A percentile compares a stretch with the other conserved stretches of the same genome.
phyloP scores from a whole-genome alignment of 345 rosid genomes.

The Citrus glauca region DNA sequence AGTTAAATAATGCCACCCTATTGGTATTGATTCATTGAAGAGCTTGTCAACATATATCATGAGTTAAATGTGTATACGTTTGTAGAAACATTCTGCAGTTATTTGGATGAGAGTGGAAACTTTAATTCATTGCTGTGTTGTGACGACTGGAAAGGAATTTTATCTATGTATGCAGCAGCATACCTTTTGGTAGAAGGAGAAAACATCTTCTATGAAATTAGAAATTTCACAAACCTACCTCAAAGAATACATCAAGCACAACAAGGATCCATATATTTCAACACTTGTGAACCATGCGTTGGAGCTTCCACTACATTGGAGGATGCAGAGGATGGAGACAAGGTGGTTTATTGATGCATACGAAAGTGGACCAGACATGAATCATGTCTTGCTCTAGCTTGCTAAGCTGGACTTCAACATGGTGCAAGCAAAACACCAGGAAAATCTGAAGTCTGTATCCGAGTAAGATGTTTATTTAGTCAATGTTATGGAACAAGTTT shows the following conservation, averaged over 20 bases:
- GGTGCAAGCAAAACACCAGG: constrained; percentile 34
- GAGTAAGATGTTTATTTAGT: constrained; percentile 12
- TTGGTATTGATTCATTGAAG: no score
- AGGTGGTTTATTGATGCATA: constrained; percentile 31
- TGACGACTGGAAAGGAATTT: constrained; percentile 7
- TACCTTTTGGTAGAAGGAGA: constrained; percentile 12
- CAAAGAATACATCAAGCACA: background rate
- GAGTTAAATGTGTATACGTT: background rate
- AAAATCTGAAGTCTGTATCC: constrained; percentile 32
- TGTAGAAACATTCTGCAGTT: constrained; percentile 10
- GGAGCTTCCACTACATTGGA: no score
- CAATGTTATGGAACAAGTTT: background rate
- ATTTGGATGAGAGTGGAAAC: constrained; percentile 15
- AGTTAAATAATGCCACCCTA: no score
- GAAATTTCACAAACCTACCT: constrained; percentile 15
- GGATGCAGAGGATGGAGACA: constrained; percentile 27
- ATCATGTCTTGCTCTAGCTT: constrained; percentile 30
- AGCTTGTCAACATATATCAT: no score
- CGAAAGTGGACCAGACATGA: constrained; percentile 3
- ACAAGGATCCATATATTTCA: background rate
- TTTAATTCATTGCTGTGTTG: background rate
- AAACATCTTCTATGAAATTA: constrained; percentile 12
- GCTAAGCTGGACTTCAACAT: constrained; percentile 44
- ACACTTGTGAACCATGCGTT: no score
- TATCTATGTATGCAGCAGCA: constrained; percentile 23